Conservation (phyloP, 305 asterid species). For the Solanum hybrid region DNA sequence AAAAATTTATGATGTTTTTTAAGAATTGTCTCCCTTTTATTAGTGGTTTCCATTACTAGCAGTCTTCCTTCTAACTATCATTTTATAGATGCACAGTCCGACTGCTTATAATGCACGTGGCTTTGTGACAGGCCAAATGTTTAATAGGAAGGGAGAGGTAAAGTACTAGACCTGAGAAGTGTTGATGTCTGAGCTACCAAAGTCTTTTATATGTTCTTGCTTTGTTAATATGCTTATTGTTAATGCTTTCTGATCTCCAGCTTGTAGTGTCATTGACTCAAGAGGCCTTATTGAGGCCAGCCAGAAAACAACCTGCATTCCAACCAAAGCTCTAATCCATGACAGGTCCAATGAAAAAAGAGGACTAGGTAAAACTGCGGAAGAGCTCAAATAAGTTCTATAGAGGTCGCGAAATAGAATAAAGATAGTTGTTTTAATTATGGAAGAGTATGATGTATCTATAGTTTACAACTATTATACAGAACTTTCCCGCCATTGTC, state of each 20-base stretch:
- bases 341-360: neutral
- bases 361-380: neutral
- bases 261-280: conserved; percentile 69
- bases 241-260: conserved; percentile 24
- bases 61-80: neutral
- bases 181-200: neutral
- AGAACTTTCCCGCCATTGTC: neutral
- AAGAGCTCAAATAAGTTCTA: neutral
- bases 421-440: neutral
- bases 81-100: conserved; percentile 64
- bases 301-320: conserved; percentile 20
- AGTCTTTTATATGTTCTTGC: neutral
- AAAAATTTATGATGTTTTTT: neutral
- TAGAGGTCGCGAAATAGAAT: neutral
- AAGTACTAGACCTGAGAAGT: neutral
- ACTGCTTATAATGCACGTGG: conserved; percentile 76
- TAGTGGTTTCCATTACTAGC: neutral
- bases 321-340: conserved; percentile 39
- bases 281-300: conserved; percentile 69
- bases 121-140: conserved; percentile 63
- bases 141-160: conserved; percentile 80
- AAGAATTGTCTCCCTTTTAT: neutral
- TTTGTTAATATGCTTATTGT: neutral
- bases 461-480: neutral
- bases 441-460: neutral